Conservation (phyloP, 345 rosid genomes). For the Aquilaria sinensis region DNA sequence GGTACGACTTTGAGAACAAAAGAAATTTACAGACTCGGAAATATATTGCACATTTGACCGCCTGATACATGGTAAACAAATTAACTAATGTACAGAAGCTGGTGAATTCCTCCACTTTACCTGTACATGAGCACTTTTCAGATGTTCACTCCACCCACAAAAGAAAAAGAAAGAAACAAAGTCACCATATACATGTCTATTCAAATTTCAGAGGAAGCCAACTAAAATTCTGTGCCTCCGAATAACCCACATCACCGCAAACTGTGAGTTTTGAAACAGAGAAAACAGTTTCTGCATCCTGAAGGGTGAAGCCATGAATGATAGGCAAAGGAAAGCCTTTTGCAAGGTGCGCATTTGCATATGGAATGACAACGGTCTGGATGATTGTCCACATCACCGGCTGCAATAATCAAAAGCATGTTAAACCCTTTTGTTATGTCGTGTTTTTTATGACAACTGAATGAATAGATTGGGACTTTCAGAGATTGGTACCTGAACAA, state of each 20-base stretch:
- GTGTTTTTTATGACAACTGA: background rate
- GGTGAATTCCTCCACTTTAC: too few species aligned
- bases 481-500: slow-evolving; percentile 57
- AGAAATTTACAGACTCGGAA: too few species aligned
- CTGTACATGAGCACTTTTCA: too few species aligned
- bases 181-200: background rate
- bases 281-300: slow-evolving; percentile 49
- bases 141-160: too few species aligned
- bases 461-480: background rate
- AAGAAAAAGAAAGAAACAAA: too few species aligned
- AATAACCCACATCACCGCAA: slow-evolving; percentile 59
- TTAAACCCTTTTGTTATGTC: background rate
- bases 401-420: slow-evolving; percentile 30
- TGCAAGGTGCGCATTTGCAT: slow-evolving; percentile 61
- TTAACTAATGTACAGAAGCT: too few species aligned
- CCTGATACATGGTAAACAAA: too few species aligned
- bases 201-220: slow-evolving; percentile 4
- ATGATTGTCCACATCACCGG: slow-evolving; percentile 88
- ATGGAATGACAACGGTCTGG: slow-evolving; percentile 79
- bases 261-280: slow-evolving; percentile 52
- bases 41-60: too few species aligned
- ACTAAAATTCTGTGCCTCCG: slow-evolving; percentile 23
- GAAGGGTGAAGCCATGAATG: slow-evolving; percentile 76
- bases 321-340: slow-evolving; percentile 86
- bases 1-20: too few species aligned